Evolutionary conservation across 139 green algal species (phyloP), one percentile per base, ranked within the genome.

Genomic region (Micromonas commoda): DNA sequence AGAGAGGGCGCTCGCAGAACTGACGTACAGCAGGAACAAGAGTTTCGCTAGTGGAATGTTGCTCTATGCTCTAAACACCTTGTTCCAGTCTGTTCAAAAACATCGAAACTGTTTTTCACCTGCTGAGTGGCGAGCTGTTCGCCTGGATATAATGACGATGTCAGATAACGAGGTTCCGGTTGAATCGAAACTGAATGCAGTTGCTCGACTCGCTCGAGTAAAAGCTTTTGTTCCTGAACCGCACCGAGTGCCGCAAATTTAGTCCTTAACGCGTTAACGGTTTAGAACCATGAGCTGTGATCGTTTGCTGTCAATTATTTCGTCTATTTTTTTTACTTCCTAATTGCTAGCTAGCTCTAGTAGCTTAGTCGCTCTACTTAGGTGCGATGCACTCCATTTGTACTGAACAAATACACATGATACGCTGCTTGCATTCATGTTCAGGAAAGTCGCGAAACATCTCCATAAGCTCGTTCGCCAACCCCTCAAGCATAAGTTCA

Each of bases 31-130:
- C 24, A 24, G 3, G 28, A 34, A 70, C 16, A 28, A 32, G 24
- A 70, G 63, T 32, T 70, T 35, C 28, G 28, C 63, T 23, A 70
- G 63, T 34, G 68, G 68, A 21, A 75, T 75, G 68, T 24, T 75
- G 23, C 31, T 75, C 32, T 75, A 75, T 39, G 68, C 68, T 9
- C 6, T 75, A 24, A 75, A 75, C 37, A 33, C 68, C 3, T 37
- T 75, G n/a, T 75, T 61, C 37, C 19, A n/a, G 0, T 23, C 34
- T 13, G 37, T 75, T 28, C 68, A 75, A 63, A 29, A 20, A 6
- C 24, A 75, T 37, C 23, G 53, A n/a, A 24, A 32, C 19, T 34
- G 38, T n/a, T 75, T 75, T 39, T 39, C 68, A 13, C 35, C 21
- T 13, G 29, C n/a, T 33, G 68, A 75, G 3, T 75, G 37, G 9